Conservation (phyloP, 352 stramenopile genomes). For the Blastocystis sp. region DNA sequence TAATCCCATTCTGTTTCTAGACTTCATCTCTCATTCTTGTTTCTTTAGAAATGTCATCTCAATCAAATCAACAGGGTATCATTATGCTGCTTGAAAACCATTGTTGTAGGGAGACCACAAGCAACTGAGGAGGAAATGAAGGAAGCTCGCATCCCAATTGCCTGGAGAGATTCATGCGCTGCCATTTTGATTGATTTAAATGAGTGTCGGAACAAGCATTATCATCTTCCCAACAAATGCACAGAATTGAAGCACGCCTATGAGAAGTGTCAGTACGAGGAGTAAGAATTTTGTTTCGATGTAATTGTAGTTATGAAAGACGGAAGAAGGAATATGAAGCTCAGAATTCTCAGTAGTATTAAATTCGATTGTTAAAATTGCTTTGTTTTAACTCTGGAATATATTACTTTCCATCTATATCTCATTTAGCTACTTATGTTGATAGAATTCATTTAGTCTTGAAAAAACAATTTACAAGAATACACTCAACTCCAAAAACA, state of each 20-base stretch:
- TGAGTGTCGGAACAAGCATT: slow-evolving; percentile 83
- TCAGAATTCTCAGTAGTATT: background rate
- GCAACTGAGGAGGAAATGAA: slow-evolving; percentile 79
- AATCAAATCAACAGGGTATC: background rate
- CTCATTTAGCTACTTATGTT: background rate
- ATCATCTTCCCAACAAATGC: slow-evolving; percentile 87
- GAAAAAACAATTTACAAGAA: background rate
- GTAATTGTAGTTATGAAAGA: slow-evolving; percentile 9
- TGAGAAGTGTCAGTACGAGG: slow-evolving; percentile 93
- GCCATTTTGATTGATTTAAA: slow-evolving; percentile 88
- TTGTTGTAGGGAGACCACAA: background rate
- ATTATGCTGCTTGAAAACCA: background rate
- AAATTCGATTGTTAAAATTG: background rate
- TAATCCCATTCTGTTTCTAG: too few relatives aligned
- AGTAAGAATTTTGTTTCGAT: slow-evolving; percentile 66
- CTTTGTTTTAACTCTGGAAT: background rate
- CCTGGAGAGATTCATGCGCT: slow-evolving; percentile 87
- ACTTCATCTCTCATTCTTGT: background rate
- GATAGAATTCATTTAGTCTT: background rate
- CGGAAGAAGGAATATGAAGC: background rate
- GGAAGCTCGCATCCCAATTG: slow-evolving; percentile 81
- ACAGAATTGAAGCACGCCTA: slow-evolving; percentile 91
- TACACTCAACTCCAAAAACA: background rate
- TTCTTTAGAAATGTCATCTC: background rate
- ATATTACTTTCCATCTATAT: background rate